Conservation (phyloP, 331 rosid genomes). For the Quercus phellos region DNA sequence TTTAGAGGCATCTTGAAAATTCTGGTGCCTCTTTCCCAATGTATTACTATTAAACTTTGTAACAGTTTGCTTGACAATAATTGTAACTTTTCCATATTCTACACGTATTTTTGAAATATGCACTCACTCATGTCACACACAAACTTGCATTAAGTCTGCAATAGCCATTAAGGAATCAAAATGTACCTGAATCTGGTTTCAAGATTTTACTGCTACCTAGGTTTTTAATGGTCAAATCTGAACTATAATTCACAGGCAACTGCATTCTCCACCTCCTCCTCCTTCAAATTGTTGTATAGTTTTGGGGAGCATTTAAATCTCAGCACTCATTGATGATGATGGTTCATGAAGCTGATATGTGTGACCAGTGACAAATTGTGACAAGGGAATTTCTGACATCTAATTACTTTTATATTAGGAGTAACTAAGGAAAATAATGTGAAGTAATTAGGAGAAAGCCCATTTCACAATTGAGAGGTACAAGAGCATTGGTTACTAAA, state of each 20-base stretch:
- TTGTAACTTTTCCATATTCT: not conserved
- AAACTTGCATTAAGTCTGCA: not conserved
- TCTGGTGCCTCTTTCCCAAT: slow-evolving; percentile 25
- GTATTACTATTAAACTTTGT: slow-evolving; percentile 23
- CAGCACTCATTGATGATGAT: not conserved
- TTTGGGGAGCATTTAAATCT: not conserved
- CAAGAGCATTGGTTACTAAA: not conserved
- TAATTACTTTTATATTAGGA: not conserved
- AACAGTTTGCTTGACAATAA: slow-evolving; percentile 17
- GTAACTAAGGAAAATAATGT: not conserved
- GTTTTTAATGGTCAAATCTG: not conserved
- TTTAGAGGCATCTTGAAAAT: slow-evolving; percentile 22
- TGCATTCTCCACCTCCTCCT: not conserved
- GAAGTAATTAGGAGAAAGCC: not conserved
- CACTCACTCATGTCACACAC: not conserved
- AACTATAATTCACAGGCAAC: not conserved
- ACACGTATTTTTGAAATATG: not conserved
- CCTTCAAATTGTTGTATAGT: not conserved
- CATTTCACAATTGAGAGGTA: not conserved
- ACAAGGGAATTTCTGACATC: not conserved
- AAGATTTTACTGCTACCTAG: too few species aligned
- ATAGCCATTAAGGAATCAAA: not conserved
- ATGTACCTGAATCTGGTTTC: not conserved
- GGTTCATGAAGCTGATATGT: not conserved
- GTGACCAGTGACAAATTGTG: not conserved